phyloP scores from a whole-genome alignment of 2,329 filamentous ascomycete species.

The Raffaelea albimanens region DNA sequence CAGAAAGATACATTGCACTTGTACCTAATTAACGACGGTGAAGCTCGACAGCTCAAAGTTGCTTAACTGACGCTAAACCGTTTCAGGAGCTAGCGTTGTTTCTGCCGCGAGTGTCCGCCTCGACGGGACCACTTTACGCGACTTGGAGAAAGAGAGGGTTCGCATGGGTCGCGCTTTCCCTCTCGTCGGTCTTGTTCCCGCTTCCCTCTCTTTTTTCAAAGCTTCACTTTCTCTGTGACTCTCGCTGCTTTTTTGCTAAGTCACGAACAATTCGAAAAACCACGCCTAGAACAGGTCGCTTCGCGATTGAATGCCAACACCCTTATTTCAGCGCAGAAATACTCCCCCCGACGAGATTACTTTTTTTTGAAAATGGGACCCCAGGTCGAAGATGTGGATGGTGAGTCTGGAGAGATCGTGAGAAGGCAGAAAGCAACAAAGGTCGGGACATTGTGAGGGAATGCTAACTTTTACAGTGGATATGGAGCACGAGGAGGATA shows the following conservation, averaged over 20 bases:
- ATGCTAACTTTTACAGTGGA: constrained; percentile 24
- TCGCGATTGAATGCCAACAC: too few relatives aligned
- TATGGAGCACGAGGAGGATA: constrained; percentile 57
- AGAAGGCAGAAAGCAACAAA: not conserved
- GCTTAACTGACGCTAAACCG: too few relatives aligned
- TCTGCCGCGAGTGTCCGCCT: constrained; percentile 4
- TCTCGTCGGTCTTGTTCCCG: not conserved
- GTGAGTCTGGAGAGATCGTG: constrained; percentile 19
- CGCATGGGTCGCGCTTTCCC: not conserved
- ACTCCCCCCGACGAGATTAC: too few relatives aligned
- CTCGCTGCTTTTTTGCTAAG: not conserved
- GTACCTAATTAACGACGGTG: not conserved
- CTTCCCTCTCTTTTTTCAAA: not conserved
- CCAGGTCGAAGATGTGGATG: constrained; percentile 39
- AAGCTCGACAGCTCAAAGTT: not conserved
- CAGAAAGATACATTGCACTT: not conserved
- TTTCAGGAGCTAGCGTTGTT: not conserved
- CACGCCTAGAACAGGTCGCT: constrained; percentile 30
- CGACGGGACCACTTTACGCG: constrained; percentile 10
- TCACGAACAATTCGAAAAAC: not conserved
- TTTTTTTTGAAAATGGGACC: constrained; percentile 13
- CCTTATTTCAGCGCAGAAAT: too few relatives aligned
- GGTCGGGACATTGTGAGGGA: not conserved
- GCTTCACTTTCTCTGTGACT: not conserved
- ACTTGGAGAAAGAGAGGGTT: not conserved